phyloP scores from a whole-genome alignment of 352 stramenopile genomes.

The Pelagophyceae sp. region DNA sequence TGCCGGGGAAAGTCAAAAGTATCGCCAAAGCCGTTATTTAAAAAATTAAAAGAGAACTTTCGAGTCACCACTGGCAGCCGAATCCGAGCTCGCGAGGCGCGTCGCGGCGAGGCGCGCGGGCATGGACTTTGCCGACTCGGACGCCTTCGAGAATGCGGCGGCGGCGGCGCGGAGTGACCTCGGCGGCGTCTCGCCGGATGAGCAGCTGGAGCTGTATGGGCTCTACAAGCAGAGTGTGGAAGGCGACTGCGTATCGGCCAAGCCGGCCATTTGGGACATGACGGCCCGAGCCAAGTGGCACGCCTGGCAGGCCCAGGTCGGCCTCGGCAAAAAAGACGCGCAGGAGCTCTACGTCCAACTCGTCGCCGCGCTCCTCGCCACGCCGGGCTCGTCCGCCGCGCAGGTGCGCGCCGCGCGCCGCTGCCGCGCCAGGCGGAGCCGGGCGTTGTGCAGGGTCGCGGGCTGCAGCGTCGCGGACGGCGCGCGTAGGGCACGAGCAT shows the following conservation, averaged over 20 bases:
- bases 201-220: not conserved
- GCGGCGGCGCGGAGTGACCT: not conserved
- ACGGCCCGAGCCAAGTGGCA: conserved; percentile 4
- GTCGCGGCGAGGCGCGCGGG: too few relatives aligned
- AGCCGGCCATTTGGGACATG: not conserved
- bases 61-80: too few relatives aligned
- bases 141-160: not conserved
- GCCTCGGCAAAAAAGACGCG: not conserved
- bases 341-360: not conserved
- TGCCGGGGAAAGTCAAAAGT: too few relatives aligned
- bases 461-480: not conserved
- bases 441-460: not conserved
- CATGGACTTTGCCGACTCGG: too few relatives aligned
- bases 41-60: too few relatives aligned
- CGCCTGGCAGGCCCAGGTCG: not conserved
- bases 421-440: not conserved
- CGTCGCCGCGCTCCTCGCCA: not conserved
- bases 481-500: not conserved
- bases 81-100: too few relatives aligned
- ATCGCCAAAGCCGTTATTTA: too few relatives aligned
- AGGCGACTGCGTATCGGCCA: not conserved
- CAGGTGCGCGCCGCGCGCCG: not conserved
- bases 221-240: conserved; percentile 21
- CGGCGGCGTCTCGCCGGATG: not conserved
- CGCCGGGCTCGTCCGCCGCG: not conserved